Base-by-base conservation (phyloP, 1,139 yeast species). In the Suhomyces coccinellae region DNA sequence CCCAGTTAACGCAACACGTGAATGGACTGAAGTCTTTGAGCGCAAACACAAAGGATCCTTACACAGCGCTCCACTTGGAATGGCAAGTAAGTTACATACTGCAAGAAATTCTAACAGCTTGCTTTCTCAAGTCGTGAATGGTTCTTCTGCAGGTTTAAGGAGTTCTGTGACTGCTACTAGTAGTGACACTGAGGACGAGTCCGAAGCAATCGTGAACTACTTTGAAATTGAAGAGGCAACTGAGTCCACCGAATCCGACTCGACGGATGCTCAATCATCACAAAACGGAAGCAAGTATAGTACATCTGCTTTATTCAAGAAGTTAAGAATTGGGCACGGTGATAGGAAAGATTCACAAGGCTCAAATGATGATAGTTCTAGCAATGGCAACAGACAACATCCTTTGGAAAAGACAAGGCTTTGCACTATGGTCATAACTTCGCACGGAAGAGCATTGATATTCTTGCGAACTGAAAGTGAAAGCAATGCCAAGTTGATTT, bases 21-120 rank as follows among this genome's bases (percentile, higher is more conserved):
- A 65, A 28, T 36, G 58, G 0, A 79, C 82, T 0, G 84, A 77
- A 2, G 37, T 50, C 0, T 76, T 86, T 53, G 88, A 85, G 48
- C 78, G 70, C 55, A 82, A 75, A 52, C 70, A 77, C 49, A 76
- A 70, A 53, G 88, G 87, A 0, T 64, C 72, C 45, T 58, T 85
- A 16, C 80, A 79, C 39, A 86, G 83, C 48, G 77, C 88, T 1
- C 87, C 88, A 0, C 65, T 82, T 36, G 82, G 77, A 33, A 58
- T 64, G 48, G 52, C 54, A 22, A 62, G 57, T 35, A 63, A 62
- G 47, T 33, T 62, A 16, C 66, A 59, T 43, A 54, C 54, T 40
- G 50, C 38, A 56, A 46, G 46, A 43, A 47, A 46, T 35, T 32
- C 48, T 5, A 22, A 40, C n/a, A 47, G 50, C 35, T 61, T 79